Evolutionary conservation across 495 filamentous ascomycete genomes (phyloP).

Genomic region (Pyronema domesticum): DNA sequence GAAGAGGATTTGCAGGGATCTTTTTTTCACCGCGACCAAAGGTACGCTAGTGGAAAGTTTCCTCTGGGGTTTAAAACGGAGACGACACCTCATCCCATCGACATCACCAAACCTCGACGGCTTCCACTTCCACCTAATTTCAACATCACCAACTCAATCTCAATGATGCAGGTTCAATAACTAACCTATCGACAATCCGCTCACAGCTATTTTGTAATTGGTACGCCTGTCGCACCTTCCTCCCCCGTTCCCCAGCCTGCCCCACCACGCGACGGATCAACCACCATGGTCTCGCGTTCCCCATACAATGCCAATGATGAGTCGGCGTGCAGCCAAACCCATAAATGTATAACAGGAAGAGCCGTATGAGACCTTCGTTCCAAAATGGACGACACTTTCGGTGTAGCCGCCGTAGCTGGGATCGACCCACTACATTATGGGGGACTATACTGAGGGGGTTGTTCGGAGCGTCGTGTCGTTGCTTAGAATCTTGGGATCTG

Average conservation of each 20-base stretch:
- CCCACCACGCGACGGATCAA: background rate
- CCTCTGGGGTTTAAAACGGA: no score
- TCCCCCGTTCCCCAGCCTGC: background rate
- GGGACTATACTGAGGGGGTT: no score
- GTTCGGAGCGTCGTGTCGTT: no score
- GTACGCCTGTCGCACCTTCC: background rate
- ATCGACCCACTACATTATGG: no score
- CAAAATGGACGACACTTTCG: background rate
- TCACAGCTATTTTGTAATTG: background rate
- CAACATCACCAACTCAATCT: background rate
- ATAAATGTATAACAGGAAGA: conserved; percentile 3
- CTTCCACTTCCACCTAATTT: background rate
- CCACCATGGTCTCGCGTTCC: background rate
- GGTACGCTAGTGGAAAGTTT: no score
- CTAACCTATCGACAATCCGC: no score
- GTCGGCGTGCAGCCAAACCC: background rate
- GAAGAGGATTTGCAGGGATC: background rate
- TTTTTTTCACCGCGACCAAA: background rate
- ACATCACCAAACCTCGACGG: background rate
- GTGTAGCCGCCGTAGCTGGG: no score
- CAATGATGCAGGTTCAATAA: no score
- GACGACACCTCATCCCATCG: no score
- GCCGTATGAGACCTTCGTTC: conserved; percentile 3
- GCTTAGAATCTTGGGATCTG: no score
- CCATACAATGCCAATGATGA: conserved; percentile 1